Conservation (phyloP, 225 moss, liverwort and hornwort species). For the Sphagnum tenellum region DNA sequence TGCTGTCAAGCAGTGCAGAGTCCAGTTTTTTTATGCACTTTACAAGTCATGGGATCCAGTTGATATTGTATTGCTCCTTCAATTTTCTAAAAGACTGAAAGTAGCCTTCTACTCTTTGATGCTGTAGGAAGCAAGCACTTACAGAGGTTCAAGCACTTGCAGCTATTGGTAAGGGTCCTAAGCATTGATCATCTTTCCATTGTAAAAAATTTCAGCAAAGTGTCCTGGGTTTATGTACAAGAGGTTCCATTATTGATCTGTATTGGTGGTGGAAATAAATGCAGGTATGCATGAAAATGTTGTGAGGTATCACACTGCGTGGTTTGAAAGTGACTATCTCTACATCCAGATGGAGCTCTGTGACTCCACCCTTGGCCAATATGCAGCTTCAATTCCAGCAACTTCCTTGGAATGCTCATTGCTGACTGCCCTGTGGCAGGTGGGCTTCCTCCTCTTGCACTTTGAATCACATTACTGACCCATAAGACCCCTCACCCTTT, state of each 20-base stretch:
- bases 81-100: neutral
- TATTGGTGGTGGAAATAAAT: too few relatives aligned
- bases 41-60: too few relatives aligned
- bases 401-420: conserved; percentile 56
- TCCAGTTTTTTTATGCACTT: too few relatives aligned
- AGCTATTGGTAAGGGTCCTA: conserved; percentile 55
- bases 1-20: too few relatives aligned
- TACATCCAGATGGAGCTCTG: conserved; percentile 95
- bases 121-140: conserved; percentile 71
- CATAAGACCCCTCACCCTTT: neutral
- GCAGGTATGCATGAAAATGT: conserved; percentile 75
- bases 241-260: too few relatives aligned
- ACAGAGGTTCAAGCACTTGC: conserved; percentile 96
- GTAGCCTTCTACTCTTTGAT: neutral
- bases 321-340: conserved; percentile 94
- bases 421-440: conserved; percentile 73
- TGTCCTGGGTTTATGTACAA: too few relatives aligned
- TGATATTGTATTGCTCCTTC: too few relatives aligned
- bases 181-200: neutral
- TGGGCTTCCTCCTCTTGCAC: too few relatives aligned
- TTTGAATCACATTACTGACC: conserved; percentile 5
- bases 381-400: conserved; percentile 47
- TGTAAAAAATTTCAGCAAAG: too few relatives aligned
- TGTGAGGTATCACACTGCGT: conserved; percentile 78
- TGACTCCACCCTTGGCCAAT: conserved; percentile 45